A percentile compares a stretch with the other conserved stretches of the same genome.
phyloP scores from a whole-genome alignment of 352 stramenopile species.

The Phytophthora cactorum region DNA sequence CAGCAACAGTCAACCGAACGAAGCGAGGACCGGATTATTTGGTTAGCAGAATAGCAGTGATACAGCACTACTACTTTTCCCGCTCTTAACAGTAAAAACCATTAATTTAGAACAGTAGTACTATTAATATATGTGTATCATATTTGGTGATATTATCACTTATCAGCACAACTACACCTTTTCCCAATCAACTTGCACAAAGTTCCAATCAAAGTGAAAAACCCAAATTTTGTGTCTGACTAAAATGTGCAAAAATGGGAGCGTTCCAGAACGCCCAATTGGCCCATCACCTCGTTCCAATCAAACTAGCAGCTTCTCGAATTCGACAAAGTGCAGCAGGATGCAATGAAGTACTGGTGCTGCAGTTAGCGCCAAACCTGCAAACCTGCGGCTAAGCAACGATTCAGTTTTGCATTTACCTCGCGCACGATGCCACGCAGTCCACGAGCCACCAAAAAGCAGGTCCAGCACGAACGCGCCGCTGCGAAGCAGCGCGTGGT shows the following conservation, averaged over 20 bases:
- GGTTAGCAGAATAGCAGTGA: not conserved
- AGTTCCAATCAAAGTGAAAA: not conserved
- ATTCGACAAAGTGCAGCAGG: not conserved
- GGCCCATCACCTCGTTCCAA: not conserved
- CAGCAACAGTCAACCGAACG: too few species aligned
- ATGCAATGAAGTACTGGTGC: too few species aligned
- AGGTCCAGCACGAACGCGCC: not conserved
- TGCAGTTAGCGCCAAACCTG: not conserved
- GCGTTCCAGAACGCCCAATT: not conserved
- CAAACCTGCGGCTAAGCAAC: not conserved
- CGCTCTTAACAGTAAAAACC: too few species aligned
- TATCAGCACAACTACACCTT: not conserved
- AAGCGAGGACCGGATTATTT: not conserved
- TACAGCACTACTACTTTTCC: not conserved
- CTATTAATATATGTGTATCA: too few species aligned
- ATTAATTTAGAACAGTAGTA: too few species aligned
- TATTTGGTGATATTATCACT: too few species aligned
- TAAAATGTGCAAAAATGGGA: not conserved
- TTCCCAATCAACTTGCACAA: not conserved
- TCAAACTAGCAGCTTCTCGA: not conserved
- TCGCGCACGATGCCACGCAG: too few species aligned
- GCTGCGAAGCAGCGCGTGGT: not conserved
- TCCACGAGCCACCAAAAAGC: too few species aligned
- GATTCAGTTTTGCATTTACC: too few species aligned
- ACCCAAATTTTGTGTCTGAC: not conserved